Evolutionary conservation across 176 grass and related monocot genomes (phyloP).

Genomic region (Carex kokanica): DNA sequence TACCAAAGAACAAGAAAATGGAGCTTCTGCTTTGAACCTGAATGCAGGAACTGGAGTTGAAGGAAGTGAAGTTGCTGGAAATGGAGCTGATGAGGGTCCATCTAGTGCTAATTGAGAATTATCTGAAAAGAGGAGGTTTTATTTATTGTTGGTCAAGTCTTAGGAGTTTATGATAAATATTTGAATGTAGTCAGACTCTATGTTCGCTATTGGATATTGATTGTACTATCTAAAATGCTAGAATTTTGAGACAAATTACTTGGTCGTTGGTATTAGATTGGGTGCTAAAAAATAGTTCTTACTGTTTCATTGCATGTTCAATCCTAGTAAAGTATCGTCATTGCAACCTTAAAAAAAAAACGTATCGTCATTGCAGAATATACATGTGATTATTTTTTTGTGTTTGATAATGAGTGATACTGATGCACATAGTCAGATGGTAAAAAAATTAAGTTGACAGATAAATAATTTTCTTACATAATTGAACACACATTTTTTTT

Average conservation of each 20-base stretch:
- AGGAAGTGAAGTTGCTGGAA: too few species aligned
- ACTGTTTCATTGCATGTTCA: not conserved
- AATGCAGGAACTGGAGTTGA: not conserved
- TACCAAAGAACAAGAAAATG: not conserved
- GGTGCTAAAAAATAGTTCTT: too few species aligned
- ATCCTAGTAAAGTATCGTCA: not conserved
- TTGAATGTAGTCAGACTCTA: not conserved
- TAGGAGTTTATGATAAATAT: not conserved
- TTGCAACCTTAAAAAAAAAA: too few species aligned
- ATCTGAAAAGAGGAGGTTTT: not conserved
- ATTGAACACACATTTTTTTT: too few species aligned
- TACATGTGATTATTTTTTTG: not conserved
- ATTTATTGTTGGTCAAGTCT: not conserved
- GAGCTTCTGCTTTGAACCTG: not conserved
- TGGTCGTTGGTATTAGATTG: not conserved
- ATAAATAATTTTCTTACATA: not conserved
- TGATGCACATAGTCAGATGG: not conserved
- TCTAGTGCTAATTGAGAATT: not conserved
- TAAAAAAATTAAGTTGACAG: not conserved
- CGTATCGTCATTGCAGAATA: not conserved
- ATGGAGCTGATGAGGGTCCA: not conserved
- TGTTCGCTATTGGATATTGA: not conserved
- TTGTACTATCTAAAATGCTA: too few species aligned
- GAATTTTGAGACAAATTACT: not conserved
- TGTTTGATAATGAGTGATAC: not conserved